Percentiles rank a stretch among this genome's conserved stretches.
Evolutionary conservation across 1,284 basidiomycete species (phyloP).

Genomic region (Phlebopus sp.): DNA sequence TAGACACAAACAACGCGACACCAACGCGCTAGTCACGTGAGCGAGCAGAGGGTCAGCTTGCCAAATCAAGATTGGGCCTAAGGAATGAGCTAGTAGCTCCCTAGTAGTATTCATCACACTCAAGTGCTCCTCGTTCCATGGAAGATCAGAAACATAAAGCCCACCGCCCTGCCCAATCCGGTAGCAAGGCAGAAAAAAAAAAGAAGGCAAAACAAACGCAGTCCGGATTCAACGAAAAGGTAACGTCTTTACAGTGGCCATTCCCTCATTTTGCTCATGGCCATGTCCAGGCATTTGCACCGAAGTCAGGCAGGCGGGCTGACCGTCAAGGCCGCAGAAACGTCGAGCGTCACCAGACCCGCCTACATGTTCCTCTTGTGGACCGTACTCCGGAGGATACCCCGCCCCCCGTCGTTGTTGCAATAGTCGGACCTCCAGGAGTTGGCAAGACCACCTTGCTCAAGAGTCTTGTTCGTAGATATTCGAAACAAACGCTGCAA

Average conservation of each 20-base stretch:
- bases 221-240: conserved; percentile 89
- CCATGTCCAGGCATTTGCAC: conserved; percentile 80
- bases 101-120: background rate
- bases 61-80: conserved; percentile 4
- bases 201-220: conserved; percentile 70
- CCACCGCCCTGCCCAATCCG: conserved; percentile 73
- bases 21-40: conserved; percentile 30
- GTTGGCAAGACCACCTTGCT: conserved; percentile 96
- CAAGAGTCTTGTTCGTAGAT: conserved; percentile 88
- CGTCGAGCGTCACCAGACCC: conserved; percentile 91
- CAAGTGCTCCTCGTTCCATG: conserved; percentile 37
- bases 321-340: conserved; percentile 88
- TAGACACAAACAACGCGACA: conserved; percentile 5
- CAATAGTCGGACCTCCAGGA: conserved; percentile 96
- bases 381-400: conserved; percentile 91
- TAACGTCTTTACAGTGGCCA: conserved; percentile 33
- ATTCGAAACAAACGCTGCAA: conserved; percentile 91
- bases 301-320: conserved; percentile 83
- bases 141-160: conserved; percentile 73
- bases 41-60: conserved; percentile 13
- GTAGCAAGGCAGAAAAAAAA: conserved; percentile 76
- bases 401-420: conserved; percentile 93
- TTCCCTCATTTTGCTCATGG: background rate
- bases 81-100: too few species aligned
- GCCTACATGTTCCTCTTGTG: conserved; percentile 94